Percentiles rank a stretch among this genome's conserved stretches.
Evolutionary conservation across 352 stramenopile species (phyloP).

Genomic region (Pythium dissimile): DNA sequence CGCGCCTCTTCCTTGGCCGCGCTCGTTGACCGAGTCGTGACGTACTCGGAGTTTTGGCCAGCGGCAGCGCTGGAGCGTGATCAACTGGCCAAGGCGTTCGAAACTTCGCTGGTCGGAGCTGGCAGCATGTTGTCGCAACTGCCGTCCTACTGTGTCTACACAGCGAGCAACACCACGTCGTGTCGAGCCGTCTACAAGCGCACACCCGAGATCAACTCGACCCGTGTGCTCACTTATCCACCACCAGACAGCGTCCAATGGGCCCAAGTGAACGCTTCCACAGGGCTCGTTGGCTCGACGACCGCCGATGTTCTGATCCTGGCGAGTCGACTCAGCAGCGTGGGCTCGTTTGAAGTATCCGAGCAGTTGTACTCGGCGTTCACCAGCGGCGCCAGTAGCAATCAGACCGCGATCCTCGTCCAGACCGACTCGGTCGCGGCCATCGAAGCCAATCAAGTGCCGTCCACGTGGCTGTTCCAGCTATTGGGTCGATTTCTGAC

Average conservation of each 20-base stretch:
- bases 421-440: not conserved
- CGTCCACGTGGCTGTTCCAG: too few species aligned
- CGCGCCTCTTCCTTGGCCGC: not conserved
- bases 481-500: constrained; percentile 5
- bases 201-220: not conserved
- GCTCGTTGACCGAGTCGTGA: constrained; percentile 5
- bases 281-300: not conserved
- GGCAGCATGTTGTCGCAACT: constrained; percentile 1
- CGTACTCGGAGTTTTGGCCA: constrained; percentile 16
- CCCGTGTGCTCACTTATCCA: not conserved
- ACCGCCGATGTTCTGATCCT: constrained; percentile 10
- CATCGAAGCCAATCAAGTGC: too few species aligned
- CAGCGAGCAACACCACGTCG: not conserved
- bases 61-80: not conserved
- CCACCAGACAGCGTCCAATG: not conserved
- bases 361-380: constrained; percentile 6
- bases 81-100: not conserved
- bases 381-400: too few species aligned
- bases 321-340: not conserved
- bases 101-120: constrained; percentile 1
- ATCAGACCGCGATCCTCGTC: not conserved
- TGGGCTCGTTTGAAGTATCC: not conserved
- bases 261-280: not conserved
- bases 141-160: constrained; percentile 2
- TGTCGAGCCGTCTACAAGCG: constrained; percentile 9